Conservation (phyloP, 371 early-diverging fungal species). For the Gilbertella persicaria region DNA sequence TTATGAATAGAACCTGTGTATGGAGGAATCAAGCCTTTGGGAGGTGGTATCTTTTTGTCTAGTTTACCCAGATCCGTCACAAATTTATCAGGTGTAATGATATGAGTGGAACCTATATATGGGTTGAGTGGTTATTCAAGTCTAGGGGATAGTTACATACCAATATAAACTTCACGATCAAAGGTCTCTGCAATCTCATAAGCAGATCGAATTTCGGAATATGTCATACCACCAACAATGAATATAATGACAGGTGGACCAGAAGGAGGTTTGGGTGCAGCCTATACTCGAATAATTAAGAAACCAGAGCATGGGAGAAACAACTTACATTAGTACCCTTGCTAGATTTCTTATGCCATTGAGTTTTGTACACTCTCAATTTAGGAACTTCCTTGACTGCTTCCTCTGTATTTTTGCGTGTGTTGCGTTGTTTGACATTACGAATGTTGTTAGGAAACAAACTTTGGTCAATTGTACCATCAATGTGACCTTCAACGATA, state of each 20-base stretch:
- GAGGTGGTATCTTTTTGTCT: conserved; percentile 25
- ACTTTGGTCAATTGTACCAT: conserved; percentile 58
- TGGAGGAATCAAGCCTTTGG: conserved; percentile 38
- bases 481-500: conserved; percentile 60
- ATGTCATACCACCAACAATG: conserved; percentile 91
- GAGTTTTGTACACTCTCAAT: conserved; percentile 52
- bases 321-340: conserved; percentile 22
- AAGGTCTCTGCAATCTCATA: conserved; percentile 78
- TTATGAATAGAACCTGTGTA: conserved; percentile 33
- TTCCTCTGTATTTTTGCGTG: conserved; percentile 29
- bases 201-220: conserved; percentile 85
- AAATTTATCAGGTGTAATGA: conserved; percentile 79
- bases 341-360: conserved; percentile 59
- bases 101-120: conserved; percentile 70
- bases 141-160: too few relatives aligned
- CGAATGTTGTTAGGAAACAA: conserved; percentile 60
- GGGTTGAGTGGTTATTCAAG: too few relatives aligned
- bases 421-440: conserved; percentile 46
- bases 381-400: conserved; percentile 37
- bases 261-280: conserved; percentile 48
- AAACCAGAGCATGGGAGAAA: neutral
- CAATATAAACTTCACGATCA: conserved; percentile 83
- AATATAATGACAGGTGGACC: conserved; percentile 72
- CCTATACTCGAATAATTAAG: conserved; percentile 19
- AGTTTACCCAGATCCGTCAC: conserved; percentile 59